Base-by-base conservation (phyloP, 2,329 filamentous ascomycete species). In the Microdochium bolleyi region DNA sequence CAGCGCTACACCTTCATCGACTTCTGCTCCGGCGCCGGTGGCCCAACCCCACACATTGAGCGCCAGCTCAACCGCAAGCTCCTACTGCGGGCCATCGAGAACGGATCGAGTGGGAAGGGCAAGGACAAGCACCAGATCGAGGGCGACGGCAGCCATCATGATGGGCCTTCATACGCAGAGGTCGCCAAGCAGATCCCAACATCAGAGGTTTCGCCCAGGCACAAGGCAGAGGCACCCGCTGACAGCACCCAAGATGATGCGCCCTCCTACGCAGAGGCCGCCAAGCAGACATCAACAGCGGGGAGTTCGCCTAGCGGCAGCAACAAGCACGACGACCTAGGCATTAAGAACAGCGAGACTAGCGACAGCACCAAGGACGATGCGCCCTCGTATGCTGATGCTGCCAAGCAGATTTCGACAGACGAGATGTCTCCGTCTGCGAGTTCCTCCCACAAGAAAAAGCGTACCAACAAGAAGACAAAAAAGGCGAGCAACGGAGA, bases 1-100 rank as follows among this genome's bases (percentile, higher is more conserved):
- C 68, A 73, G 19, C 67, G 72, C 2, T 83, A 86, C 66, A 82
- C 78, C 19, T 83, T 87, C 59, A 77, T 91, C 56, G 88, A 92
- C 70, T 88, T 90, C 67, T 89, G 87, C 65, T 84, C 87, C 2
- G 88, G 88, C 51, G 84, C 79, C 14, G 88, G 88, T 41, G 87
- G 87, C 0, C 85, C 85, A 1, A 88, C 83, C 1, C 84, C 84
- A 0, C 72, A 70, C 38, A 82, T 88, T 50, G 84, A 87, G 65
- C 72, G 69, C 11, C 70, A 76, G 44, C 63, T 88, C 56, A 88
- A 88, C 65, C 56, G 62, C 49, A 65, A 68, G 57, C 63, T 74
- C 32, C 59, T 58, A 59, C 24, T 58, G 52, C 21, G 55, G n/a
- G 41, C 41, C 41, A 21, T 46, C 13, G 41, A 46, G 3, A 22